Base-by-base conservation (phyloP, 805 yeast genomes). In the Monosporozyma unispora region DNA sequence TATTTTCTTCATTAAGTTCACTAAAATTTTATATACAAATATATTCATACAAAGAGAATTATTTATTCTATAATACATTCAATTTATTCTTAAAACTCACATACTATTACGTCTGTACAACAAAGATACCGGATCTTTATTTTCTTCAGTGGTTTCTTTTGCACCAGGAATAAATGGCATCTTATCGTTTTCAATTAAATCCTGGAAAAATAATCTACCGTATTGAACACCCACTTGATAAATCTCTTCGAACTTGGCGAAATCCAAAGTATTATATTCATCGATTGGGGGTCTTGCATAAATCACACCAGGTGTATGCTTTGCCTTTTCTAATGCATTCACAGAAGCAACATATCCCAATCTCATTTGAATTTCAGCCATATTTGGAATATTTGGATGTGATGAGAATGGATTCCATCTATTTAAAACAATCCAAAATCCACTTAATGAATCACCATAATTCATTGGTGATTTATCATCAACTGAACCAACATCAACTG, bases 221-320 rank as follows among this genome's bases (percentile, higher is more conserved):
- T 87, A 91, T 3, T 74, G 75, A 10, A 80, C 71, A 2, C 98
- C 98, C 10, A 87, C 90, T 23, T 78, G 71, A 57, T 83, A 85
- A 46, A 93, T 88, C 64, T 90, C 96, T 56, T 87, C 95, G 64
- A 91, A 93, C 64, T 85, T 88, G 12, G 83, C 87, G 68, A 91
- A 91, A 59, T 91, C 99, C 45, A 93, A 73, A 0, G 98, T 93
- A 0, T 90, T 96, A 64, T 82, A 91, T 53, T 79, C 76, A 57
- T 91, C 97, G 58, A 93, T 86, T 0, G 99, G 99, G 3, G 99
- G 99, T 44, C 99, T 76, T 55, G 89, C 71, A 61, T 91, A 91
- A 7, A 86, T 71, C 11, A 93, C 91, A 0, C 96, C 96, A 0
- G 88, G 84, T 0, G 89, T 83, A 27, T 64, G 71, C 62, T 91